Conservation (phyloP, 148 eudicot species). For the Rhododendron ferrugineum region DNA sequence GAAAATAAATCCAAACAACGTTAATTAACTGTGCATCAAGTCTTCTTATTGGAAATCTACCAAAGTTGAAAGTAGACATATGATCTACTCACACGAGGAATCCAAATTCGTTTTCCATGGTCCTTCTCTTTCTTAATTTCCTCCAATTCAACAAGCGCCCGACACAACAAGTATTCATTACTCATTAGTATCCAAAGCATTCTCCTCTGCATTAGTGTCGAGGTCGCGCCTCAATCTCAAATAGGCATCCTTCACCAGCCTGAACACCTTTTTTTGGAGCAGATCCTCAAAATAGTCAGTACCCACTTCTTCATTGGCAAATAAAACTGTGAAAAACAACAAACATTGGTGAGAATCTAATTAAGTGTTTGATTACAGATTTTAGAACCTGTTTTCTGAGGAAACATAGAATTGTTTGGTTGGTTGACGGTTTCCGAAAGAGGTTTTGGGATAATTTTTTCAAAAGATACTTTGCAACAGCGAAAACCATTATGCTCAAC, state of each 20-base stretch:
- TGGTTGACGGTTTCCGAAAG: not conserved
- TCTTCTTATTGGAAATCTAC: not conserved
- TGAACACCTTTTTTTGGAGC: not conserved
- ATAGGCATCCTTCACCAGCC: not conserved
- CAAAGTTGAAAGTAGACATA: not conserved
- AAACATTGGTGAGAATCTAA: not conserved
- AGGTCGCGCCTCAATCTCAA: not conserved
- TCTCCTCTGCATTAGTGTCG: not conserved
- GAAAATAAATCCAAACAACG: not conserved
- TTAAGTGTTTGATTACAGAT: not conserved
- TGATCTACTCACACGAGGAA: constrained; percentile 1
- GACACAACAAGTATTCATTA: not conserved
- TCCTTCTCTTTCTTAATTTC: not conserved
- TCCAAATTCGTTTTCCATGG: not conserved
- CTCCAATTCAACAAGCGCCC: not conserved
- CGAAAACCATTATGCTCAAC: too few relatives aligned
- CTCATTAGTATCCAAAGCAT: not conserved
- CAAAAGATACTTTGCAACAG: too few relatives aligned
- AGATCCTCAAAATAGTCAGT: not conserved
- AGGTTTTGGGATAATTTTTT: not conserved
- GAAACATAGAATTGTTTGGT: not conserved
- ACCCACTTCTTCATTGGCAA: not conserved
- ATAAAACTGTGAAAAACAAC: not conserved
- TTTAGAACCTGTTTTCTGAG: not conserved
- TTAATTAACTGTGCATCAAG: too few relatives aligned